Evolutionary conservation across 805 yeast species (phyloP), one percentile per base, ranked within the genome.

Genomic region (Candida dendrica): DNA sequence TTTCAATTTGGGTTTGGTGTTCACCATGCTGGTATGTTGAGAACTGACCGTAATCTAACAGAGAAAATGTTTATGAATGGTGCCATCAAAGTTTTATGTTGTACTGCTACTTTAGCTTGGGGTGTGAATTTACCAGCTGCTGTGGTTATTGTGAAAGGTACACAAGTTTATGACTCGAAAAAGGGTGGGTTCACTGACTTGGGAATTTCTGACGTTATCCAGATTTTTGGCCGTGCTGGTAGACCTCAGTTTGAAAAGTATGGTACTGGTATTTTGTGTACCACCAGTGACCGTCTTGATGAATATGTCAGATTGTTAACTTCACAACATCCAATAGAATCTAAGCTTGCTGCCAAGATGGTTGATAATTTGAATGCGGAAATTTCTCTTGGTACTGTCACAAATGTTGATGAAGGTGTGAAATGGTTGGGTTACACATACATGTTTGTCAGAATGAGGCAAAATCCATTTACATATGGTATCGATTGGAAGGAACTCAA

Each of bases 61-160:
- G 98, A 95, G 54, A 82, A 81, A 56, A 75, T 91, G 83, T 93
- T 93, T 58, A 69, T 81, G 26, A 67, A 71, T 26, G 98, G 98
- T 34, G 84, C 89, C 0, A 83, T 93, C 47, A 85, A 82, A 45
- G 98, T 93, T 0, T 66, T 93, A 15, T 84, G 95, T 54, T 89
- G 96, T 72, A 93, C 99, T 3, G 95, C 98, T 0, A 93, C 99
- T 0, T 74, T 93, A 44, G 99, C 99, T 0, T 93, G 99, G 99
- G 99, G 99, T 75, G 98, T 93, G 16, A 93, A 93, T 58, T 69
- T 93, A 45, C 98, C 99, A 2, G 98, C 98, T 6, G 97, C 96
- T 2, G 96, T 89, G 34, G 99, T 93, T 17, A 86, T 93, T 47
- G 80, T 93, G 27, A 93, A 93, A 55, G 99, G 99, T 0, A 93